Base-by-base conservation (phyloP, 768 basidiomycete genomes). In the Russula sp. region DNA sequence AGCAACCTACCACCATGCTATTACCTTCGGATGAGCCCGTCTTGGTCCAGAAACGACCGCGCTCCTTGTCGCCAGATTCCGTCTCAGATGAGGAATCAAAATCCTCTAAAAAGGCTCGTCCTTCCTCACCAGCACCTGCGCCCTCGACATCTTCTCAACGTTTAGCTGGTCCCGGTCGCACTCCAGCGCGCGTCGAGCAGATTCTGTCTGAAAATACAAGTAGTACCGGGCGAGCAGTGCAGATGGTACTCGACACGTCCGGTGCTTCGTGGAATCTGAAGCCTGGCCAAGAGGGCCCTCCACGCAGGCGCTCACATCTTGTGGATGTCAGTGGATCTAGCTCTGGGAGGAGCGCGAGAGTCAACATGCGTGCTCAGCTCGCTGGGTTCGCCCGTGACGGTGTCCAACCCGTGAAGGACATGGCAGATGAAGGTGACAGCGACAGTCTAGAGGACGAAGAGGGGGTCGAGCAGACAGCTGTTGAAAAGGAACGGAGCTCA, bases 341-440 rank as follows among this genome's bases (percentile, higher is more conserved):
- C 47, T 41, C 54, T 5, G 71, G 69, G 16, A 64, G 35, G 36
- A 52, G 3, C n/a, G 68, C 69, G 46, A 70, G 65, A 61, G 69
- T 73, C 61, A 75, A 69, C 36, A 71, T 88, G 55, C 76, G 80
- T 58, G 75, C 72, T 54, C 78, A 71, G 54, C 68, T 90, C 59
- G 77, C 73, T 47, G 78, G 73, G 11, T 89, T 85, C 73, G 79
- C 84, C 11, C 76, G 83, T 65, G 70, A 69, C 39, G 83, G 82
- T 42, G 78, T 76, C 63, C 77, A 74, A 47, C 29, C 43, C 4
- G 29, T 41, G 20, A 61, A 53, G 39, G 58, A 18, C 61, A 67
- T 64, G 32, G 68, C 61, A 18, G 66, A 18, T 45, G 65, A 60
- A 45, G 69, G 22, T 0, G 35, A 52, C 11, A 38, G 22, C 13